Conservation (phyloP, 2,329 filamentous ascomycete species). For the Paramyrothecium sp. region DNA sequence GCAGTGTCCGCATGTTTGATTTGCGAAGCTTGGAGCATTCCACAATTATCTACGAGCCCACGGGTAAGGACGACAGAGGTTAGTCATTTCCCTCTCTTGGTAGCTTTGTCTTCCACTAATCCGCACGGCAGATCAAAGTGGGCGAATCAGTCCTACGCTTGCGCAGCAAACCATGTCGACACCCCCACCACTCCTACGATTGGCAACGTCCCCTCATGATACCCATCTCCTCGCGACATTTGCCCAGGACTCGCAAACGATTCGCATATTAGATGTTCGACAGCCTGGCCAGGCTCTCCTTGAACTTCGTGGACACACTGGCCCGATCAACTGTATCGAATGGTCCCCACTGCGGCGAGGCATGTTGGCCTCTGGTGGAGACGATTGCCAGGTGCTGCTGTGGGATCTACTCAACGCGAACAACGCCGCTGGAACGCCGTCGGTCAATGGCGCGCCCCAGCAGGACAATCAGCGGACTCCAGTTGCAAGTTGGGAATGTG, state of each 20-base stretch:
- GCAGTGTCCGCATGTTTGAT: constrained; percentile 98
- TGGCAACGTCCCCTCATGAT: constrained; percentile 92
- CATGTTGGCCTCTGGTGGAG: constrained; percentile 84
- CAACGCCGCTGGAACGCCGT: constrained; percentile 38
- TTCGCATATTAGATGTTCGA: constrained; percentile 92
- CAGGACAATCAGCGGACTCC: constrained; percentile 63
- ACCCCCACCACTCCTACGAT: constrained; percentile 73
- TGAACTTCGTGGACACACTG: constrained; percentile 85
- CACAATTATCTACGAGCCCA: constrained; percentile 98
- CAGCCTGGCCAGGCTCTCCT: constrained; percentile 94
- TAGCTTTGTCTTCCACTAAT: not conserved
- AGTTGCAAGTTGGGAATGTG: constrained; percentile 77
- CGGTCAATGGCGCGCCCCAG: constrained; percentile 48
- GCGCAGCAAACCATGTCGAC: constrained; percentile 75
- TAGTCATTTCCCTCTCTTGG: constrained; percentile 19
- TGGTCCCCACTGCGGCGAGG: constrained; percentile 89
- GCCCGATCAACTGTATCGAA: constrained; percentile 87
- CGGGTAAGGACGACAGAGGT: constrained; percentile 78
- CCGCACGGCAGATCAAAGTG: constrained; percentile 40
- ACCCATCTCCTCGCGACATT: constrained; percentile 96
- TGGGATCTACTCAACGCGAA: constrained; percentile 82
- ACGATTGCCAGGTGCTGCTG: constrained; percentile 86
- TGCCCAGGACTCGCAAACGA: constrained; percentile 85
- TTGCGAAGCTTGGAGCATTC: constrained; percentile 94
- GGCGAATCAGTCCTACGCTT: constrained; percentile 70